phyloP scores from a whole-genome alignment of 2,329 filamentous ascomycete genomes.

The Cladobotryum protrusum region DNA sequence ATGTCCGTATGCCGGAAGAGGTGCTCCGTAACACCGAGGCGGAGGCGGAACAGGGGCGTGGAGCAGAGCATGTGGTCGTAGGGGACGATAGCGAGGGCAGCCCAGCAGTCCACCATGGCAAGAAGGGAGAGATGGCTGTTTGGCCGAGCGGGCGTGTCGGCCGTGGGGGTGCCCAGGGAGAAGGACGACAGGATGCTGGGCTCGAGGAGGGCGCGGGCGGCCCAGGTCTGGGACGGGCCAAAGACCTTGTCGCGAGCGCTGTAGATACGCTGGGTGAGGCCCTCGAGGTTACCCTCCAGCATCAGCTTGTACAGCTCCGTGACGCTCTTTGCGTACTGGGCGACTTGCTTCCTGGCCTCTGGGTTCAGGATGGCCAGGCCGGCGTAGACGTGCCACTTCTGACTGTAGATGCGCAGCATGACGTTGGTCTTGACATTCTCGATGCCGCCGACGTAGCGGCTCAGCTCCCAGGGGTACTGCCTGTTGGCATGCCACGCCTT shows the following conservation, averaged over 20 bases:
- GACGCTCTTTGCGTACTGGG: conserved; percentile 86
- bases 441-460: conserved; percentile 93
- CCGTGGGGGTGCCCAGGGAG: conserved; percentile 61
- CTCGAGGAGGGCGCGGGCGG: conserved; percentile 63
- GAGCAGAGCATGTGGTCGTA: conserved; percentile 99
- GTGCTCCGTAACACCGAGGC: conserved; percentile 95
- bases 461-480: conserved; percentile 94
- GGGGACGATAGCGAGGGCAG: conserved; percentile 82
- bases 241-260: conserved; percentile 64
- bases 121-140: conserved; percentile 93
- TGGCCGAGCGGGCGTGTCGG: conserved; percentile 54
- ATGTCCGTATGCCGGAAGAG: conserved; percentile 78
- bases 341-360: conserved; percentile 83
- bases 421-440: conserved; percentile 99
- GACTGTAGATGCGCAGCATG: conserved; percentile 91
- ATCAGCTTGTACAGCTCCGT: conserved; percentile 96
- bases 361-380: conserved; percentile 96
- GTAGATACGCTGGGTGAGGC: conserved; percentile 67
- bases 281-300: conserved; percentile 74
- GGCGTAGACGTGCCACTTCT: conserved; percentile 99
- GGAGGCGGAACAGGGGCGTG: conserved; percentile 92
- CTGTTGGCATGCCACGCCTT: conserved; percentile 93
- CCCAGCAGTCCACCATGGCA: conserved; percentile 99
- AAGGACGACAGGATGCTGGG: conserved; percentile 86
- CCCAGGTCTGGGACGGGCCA: conserved; percentile 58